Base-by-base conservation (phyloP, 1,139 yeast species). In the Lodderomyces metapsilosis region DNA sequence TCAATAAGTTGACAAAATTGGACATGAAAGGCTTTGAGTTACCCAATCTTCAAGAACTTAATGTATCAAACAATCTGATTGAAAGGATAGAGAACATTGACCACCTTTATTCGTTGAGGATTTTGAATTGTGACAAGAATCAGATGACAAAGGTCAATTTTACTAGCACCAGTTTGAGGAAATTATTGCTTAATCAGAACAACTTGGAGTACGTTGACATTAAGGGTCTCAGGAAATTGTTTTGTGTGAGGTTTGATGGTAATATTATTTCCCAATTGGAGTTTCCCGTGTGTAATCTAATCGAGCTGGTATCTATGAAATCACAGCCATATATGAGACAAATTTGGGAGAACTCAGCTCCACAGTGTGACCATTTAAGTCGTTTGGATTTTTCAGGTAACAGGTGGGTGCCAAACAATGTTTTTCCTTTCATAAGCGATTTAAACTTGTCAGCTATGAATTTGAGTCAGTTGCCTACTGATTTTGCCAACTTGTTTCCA, bases 221-320 rank as follows among this genome's bases (percentile, higher is more conserved):
- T 8, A 48, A 48, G 2, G 43, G 50, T 8, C 70, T 64, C 43
- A 75, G 76, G 1, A 57, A 50, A 25, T 60, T 78, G 44, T 59
- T 80, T 37, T 71, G 68, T 4, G 55, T 79, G 31, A 62, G 78
- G 40, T 51, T 76, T 22, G 82, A 78, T 52, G 74, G 79, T 7
- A 74, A 72, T 44, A 42, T 66, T 64, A 16, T 45, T 73, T 8
- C 17, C 5, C 18, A 28, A 6, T 5, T 37, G 2, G 8, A 15
- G 10, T 12, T 22, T 20, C 52, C 57, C 4, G 58, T 54, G 17
- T 52, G 74, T 37, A 67, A 58, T 27, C 60, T 61, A 45, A 51
- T 78, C 11, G 72, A 75, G 34, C 71, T 71, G 33, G 52, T 76
- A 16, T 73, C 76, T n/a, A 61, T 66, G 34, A 64, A 71, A 48